phyloP scores from a whole-genome alignment of 2,329 filamentous ascomycete species.

The Diaporthe citri region DNA sequence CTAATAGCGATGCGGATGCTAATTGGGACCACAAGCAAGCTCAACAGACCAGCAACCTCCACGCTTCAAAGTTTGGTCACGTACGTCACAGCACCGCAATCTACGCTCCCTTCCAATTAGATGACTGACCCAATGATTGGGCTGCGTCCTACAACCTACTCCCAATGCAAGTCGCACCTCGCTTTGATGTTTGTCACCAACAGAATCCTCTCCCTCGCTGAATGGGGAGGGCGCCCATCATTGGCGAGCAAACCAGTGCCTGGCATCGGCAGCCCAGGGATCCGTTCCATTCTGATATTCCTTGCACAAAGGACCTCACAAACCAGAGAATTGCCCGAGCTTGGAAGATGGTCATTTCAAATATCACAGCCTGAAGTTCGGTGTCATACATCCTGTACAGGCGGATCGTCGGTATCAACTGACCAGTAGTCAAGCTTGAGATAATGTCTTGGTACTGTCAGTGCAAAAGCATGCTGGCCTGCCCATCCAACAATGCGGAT shows the following conservation, averaged over 20 bases:
- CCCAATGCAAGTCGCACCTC: not conserved
- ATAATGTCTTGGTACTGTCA: not conserved
- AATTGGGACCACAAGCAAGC: not conserved
- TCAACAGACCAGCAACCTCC: not conserved
- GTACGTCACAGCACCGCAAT: conserved; percentile 1
- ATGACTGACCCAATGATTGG: not conserved
- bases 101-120: not conserved
- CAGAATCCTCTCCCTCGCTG: not conserved
- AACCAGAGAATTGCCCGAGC: not conserved
- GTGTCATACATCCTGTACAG: not conserved
- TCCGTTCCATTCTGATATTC: not conserved
- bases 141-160: not conserved
- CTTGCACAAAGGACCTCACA: not conserved
- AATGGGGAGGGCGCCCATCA: not conserved
- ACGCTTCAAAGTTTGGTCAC: not conserved
- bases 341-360: not conserved
- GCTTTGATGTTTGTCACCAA: not conserved
- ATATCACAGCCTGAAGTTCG: not conserved
- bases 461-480: not conserved
- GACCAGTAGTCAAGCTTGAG: not conserved
- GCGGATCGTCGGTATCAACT: not conserved
- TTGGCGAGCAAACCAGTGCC: not conserved
- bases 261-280: not conserved
- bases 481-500: not conserved
- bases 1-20: not conserved